phyloP scores from a whole-genome alignment of 768 basidiomycete species.

The Dacryopinax spathularia region DNA sequence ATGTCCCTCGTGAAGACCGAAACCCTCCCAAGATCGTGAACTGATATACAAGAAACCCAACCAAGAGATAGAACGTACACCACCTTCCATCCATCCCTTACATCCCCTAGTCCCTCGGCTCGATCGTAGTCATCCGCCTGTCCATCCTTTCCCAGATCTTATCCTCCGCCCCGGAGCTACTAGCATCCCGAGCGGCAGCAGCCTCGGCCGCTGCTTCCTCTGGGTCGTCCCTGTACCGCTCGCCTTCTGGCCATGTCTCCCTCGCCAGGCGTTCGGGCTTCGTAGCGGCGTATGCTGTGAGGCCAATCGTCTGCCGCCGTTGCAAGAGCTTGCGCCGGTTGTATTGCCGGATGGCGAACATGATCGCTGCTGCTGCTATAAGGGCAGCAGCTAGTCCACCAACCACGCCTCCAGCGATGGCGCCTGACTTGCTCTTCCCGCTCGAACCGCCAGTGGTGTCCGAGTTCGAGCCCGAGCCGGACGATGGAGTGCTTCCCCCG shows the following conservation, averaged over 20 bases:
- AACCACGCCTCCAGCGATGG: not conserved
- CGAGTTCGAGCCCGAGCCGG: too few species aligned
- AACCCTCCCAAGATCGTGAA: too few species aligned
- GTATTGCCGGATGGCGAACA: not conserved
- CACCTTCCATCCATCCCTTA: not conserved
- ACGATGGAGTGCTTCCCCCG: not conserved
- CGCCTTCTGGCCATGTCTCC: not conserved
- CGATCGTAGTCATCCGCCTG: not conserved
- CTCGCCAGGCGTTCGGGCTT: not conserved
- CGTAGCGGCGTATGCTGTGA: not conserved
- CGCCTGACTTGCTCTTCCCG: not conserved
- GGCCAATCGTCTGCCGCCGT: not conserved
- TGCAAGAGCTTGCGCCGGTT: not conserved
- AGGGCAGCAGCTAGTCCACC: not conserved
- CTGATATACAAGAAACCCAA: too few species aligned
- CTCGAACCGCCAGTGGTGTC: too few species aligned
- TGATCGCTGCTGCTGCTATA: not conserved
- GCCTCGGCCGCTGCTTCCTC: not conserved
- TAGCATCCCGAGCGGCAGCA: too few species aligned
- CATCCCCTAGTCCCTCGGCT: not conserved
- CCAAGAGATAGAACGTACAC: not conserved
- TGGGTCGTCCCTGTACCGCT: not conserved
- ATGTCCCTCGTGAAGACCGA: too few species aligned
- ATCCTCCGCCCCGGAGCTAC: not conserved
- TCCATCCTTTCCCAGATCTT: not conserved